Percentiles rank a stretch among this genome's conserved stretches.
Evolutionary conservation across 768 basidiomycete species (phyloP).

Genomic region (Lactifluus piperatus): DNA sequence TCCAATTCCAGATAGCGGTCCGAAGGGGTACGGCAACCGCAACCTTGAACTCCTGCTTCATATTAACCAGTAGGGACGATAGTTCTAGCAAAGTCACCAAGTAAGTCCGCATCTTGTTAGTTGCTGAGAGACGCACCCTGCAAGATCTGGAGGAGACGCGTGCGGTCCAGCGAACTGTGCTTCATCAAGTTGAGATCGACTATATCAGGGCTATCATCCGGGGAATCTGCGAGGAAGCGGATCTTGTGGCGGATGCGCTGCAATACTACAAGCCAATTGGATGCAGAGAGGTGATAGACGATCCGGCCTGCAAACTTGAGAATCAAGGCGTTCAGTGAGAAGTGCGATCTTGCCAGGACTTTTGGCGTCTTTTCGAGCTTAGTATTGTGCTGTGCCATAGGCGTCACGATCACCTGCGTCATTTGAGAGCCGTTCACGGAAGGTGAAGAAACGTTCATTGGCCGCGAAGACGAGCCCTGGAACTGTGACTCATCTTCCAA

Average conservation of each 20-base stretch:
- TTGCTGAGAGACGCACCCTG: conserved; percentile 39
- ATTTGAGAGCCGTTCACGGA: conserved; percentile 20
- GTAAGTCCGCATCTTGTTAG: neutral
- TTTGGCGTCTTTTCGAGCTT: conserved; percentile 57
- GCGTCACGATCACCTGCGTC: conserved; percentile 20
- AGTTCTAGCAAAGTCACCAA: conserved; percentile 41
- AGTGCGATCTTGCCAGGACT: conserved; percentile 45
- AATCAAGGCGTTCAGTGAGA: conserved; percentile 52
- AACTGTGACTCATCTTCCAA: neutral
- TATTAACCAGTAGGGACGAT: conserved; percentile 72
- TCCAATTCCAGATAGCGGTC: conserved; percentile 85
- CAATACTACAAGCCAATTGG: conserved; percentile 79
- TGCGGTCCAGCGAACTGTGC: conserved; percentile 64
- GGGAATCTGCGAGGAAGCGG: conserved; percentile 44
- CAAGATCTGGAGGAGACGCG: conserved; percentile 59
- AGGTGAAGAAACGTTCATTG: conserved; percentile 10
- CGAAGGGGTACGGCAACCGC: conserved; percentile 68
- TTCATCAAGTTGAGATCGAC: conserved; percentile 73
- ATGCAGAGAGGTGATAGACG: conserved; percentile 78
- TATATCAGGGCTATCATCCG: conserved; percentile 53
- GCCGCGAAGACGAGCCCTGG: conserved; percentile 1
- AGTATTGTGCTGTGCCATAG: conserved; percentile 22
- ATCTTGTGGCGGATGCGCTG: conserved; percentile 62
- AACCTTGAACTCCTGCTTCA: conserved; percentile 64
- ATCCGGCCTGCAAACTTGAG: conserved; percentile 69